Conservation (phyloP, 495 filamentous ascomycete genomes). For the Penicillium argentinense region DNA sequence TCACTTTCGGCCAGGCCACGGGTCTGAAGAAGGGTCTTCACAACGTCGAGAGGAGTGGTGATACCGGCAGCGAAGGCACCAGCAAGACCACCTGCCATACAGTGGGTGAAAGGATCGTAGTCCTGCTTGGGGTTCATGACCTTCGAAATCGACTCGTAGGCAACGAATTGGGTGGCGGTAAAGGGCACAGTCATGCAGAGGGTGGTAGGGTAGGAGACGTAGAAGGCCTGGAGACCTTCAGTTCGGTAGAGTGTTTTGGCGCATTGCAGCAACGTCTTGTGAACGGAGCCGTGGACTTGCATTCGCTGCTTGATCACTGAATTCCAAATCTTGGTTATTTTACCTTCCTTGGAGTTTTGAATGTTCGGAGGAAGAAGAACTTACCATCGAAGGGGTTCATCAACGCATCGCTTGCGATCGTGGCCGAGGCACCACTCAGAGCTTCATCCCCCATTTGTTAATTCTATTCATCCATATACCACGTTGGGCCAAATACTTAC, state of each 20-base stretch:
- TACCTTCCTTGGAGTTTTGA: too few relatives aligned
- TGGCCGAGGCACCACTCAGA: conserved; percentile 87
- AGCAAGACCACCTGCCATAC: conserved; percentile 84
- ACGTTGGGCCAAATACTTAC: conserved; percentile 43
- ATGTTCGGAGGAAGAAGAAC: conserved; percentile 13
- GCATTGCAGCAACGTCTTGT: conserved; percentile 81
- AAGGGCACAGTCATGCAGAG: conserved; percentile 98
- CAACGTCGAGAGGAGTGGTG: conserved; percentile 94
- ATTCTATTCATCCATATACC: not conserved
- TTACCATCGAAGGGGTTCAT: conserved; percentile 99
- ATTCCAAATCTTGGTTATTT: too few relatives aligned
- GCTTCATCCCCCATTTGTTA: conserved; percentile 42
- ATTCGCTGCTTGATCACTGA: conserved; percentile 99
- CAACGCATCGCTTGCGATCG: conserved; percentile 93
- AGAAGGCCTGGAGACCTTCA: conserved; percentile 91
- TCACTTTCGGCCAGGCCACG: conserved; percentile 76
- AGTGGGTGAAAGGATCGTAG: conserved; percentile 93
- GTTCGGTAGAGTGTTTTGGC: conserved; percentile 79
- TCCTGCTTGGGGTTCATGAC: conserved; percentile 78
- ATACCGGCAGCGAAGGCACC: conserved; percentile 91
- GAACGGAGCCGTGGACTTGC: conserved; percentile 95
- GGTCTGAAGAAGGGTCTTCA: conserved; percentile 96
- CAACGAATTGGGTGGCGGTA: conserved; percentile 93
- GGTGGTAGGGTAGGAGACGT: conserved; percentile 97
- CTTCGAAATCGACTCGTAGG: conserved; percentile 95